Conservation (phyloP, 2,329 filamentous ascomycete genomes). For the Sclerotinia nivalis region DNA sequence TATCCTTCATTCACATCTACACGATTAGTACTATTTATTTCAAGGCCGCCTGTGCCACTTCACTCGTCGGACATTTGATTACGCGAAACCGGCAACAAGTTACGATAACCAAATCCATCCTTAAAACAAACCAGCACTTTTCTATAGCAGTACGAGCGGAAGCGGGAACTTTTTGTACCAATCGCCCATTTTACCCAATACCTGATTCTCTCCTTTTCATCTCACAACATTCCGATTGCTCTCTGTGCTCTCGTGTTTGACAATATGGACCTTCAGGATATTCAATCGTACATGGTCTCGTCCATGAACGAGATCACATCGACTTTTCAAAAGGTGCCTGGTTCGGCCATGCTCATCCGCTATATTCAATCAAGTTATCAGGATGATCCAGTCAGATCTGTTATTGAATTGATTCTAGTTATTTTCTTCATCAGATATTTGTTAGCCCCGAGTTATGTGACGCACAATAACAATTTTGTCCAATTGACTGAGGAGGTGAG, state of each 20-base stretch:
- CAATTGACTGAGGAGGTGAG: constrained; percentile 77
- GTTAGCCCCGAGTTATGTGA: constrained; percentile 88
- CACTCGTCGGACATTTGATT: constrained; percentile 13
- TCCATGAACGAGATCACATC: constrained; percentile 56
- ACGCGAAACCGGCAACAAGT: constrained; percentile 19
- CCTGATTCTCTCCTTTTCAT: background rate
- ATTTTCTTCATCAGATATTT: constrained; percentile 95
- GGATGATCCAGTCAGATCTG: constrained; percentile 90
- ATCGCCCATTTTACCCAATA: background rate
- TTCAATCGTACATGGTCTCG: constrained; percentile 55
- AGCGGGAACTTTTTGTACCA: constrained; percentile 1
- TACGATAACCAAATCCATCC: constrained; percentile 4
- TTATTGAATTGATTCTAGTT: constrained; percentile 89
- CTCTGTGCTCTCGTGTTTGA: background rate
- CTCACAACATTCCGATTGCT: background rate
- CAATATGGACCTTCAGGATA: constrained; percentile 63
- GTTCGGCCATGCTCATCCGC: constrained; percentile 88
- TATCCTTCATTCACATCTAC: background rate
- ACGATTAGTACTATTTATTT: background rate
- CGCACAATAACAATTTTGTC: constrained; percentile 85
- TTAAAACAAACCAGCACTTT: constrained; percentile 10
- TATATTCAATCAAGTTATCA: constrained; percentile 98
- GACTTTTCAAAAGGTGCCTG: constrained; percentile 86
- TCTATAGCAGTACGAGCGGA: background rate
- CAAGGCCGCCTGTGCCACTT: background rate